phyloP scores from a whole-genome alignment of 352 stramenopile genomes.

The Pythium apleroticum region DNA sequence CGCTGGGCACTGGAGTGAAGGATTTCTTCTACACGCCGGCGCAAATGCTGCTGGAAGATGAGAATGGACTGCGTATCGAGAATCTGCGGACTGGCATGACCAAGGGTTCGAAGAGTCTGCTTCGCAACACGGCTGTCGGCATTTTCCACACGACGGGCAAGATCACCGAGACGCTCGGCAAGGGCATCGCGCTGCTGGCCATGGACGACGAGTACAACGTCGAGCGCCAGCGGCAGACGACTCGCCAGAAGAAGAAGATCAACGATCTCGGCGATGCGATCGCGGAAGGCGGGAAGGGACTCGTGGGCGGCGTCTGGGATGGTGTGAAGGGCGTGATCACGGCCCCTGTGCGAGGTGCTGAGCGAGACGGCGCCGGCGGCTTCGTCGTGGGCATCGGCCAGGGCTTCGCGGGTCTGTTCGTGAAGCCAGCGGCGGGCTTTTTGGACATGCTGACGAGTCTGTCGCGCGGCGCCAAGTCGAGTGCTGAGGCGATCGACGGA shows the following conservation, averaged over 20 bases:
- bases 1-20: slow-evolving; percentile 87
- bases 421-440: slow-evolving; percentile 82
- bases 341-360: slow-evolving; percentile 72
- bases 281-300: slow-evolving; percentile 76
- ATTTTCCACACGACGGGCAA: slow-evolving; percentile 91
- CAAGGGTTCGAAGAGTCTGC: slow-evolving; percentile 84
- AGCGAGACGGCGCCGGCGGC: slow-evolving; percentile 70
- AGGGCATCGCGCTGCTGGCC: slow-evolving; percentile 79
- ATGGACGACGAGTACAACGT: slow-evolving; percentile 90
- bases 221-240: slow-evolving; percentile 75
- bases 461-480: slow-evolving; percentile 79
- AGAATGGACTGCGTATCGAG: slow-evolving; percentile 81
- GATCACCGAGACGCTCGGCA: slow-evolving; percentile 88
- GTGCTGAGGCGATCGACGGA: slow-evolving; percentile 73
- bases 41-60: slow-evolving; percentile 91
- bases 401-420: slow-evolving; percentile 76
- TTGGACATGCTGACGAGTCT: slow-evolving; percentile 82
- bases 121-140: slow-evolving; percentile 84
- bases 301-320: slow-evolving; percentile 80
- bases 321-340: slow-evolving; percentile 80
- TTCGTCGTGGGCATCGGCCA: slow-evolving; percentile 87
- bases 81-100: slow-evolving; percentile 88
- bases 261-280: slow-evolving; percentile 80
- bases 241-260: slow-evolving; percentile 70
- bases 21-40: slow-evolving; percentile 96